These are phyloP conservation scores for Penicillium chermesinum DNA, from an alignment of 495 filamentous ascomycete genomes.

Conservation along the genomic window DNA sequence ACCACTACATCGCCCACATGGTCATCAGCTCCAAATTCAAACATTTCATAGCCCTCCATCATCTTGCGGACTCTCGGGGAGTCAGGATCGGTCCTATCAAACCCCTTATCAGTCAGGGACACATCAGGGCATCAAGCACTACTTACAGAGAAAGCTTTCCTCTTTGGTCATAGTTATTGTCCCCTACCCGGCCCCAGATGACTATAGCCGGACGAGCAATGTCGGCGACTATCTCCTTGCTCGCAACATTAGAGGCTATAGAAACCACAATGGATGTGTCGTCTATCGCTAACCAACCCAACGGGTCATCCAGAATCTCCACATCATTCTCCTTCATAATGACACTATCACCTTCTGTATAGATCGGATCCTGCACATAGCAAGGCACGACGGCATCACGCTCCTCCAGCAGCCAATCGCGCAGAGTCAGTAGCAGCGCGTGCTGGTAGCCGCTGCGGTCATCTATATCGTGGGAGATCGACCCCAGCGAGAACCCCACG, in stretches of 20 bases:
- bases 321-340: slow-evolving; percentile 17
- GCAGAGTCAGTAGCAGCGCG: slow-evolving; percentile 9
- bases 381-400: background rate
- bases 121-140: background rate
- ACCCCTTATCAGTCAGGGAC: background rate
- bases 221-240: slow-evolving; percentile 30
- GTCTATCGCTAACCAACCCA: slow-evolving; percentile 29
- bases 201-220: slow-evolving; percentile 28
- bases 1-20: background rate
- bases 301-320: slow-evolving; percentile 26
- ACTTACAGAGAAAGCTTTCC: background rate
- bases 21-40: background rate
- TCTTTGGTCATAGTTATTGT: slow-evolving; percentile 3
- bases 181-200: background rate
- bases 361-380: slow-evolving; percentile 27
- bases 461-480: slow-evolving; percentile 1
- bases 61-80: slow-evolving; percentile 1
- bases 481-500: slow-evolving; percentile 10
- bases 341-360: slow-evolving; percentile 14
- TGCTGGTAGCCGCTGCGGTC: slow-evolving; percentile 7
- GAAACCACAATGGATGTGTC: slow-evolving; percentile 27
- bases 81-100: slow-evolving; percentile 3
- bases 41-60: slow-evolving; percentile 3
- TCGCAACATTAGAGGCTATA: slow-evolving; percentile 22
- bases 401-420: slow-evolving; percentile 8